Percentiles rank a stretch among this genome's conserved stretches.
Conservation (phyloP, 805 yeast genomes). For the Starmerella bombicola region DNA sequence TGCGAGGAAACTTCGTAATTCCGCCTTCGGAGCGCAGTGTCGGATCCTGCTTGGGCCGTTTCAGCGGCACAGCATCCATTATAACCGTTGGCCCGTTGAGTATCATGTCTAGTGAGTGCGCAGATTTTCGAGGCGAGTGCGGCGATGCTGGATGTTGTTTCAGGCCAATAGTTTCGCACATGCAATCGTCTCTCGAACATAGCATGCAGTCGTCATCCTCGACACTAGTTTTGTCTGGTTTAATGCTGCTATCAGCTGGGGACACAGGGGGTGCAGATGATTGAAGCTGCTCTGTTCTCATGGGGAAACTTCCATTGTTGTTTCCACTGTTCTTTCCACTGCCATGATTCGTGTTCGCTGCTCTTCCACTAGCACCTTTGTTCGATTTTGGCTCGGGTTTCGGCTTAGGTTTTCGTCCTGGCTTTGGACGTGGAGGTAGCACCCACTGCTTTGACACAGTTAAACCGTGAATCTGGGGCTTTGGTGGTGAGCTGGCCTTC, state of each 20-base stretch:
- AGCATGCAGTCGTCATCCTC: conserved; percentile 25
- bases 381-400: too few relatives aligned
- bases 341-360: too few relatives aligned
- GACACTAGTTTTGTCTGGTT: too few relatives aligned
- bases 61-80: conserved; percentile 21
- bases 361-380: too few relatives aligned
- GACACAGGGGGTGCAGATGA: too few relatives aligned
- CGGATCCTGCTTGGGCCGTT: conserved; percentile 1
- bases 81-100: conserved; percentile 8
- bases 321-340: too few relatives aligned
- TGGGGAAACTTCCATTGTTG: too few relatives aligned
- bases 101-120: conserved; percentile 17
- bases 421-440: conserved; percentile 74
- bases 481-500: too few relatives aligned
- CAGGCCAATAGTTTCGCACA: conserved; percentile 28
- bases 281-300: too few relatives aligned
- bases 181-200: conserved; percentile 28
- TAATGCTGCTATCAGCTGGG: too few relatives aligned
- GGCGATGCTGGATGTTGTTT: conserved; percentile 15
- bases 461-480: conserved; percentile 13
- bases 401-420: conserved; percentile 69
- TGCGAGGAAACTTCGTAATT: conserved; percentile 6
- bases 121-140: conserved; percentile 1
- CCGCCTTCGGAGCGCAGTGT: background rate
- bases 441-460: conserved; percentile 69